A percentile compares a stretch with the other conserved stretches of the same genome.
These are phyloP conservation scores for Musa acuminata DNA, from an alignment of 176 grass and related monocot species.

Conservation along the genomic window DNA sequence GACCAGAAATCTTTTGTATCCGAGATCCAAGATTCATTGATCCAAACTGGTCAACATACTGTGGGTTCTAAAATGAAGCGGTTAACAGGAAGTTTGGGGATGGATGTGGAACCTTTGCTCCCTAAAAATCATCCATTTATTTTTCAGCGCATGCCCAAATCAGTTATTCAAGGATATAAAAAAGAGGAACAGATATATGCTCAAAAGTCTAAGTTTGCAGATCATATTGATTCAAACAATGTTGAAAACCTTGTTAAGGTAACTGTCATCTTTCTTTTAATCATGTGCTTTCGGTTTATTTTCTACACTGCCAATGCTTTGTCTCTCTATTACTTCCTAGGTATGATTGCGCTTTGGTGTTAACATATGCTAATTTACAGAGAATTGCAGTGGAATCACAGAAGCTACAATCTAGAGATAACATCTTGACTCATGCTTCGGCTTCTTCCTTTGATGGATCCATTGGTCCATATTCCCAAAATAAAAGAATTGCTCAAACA, in stretches of 20 bases:
- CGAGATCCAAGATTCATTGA: not conserved
- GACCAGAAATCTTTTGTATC: not conserved
- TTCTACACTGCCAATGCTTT: too few species aligned
- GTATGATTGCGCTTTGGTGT: too few species aligned
- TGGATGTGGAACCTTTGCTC: not conserved
- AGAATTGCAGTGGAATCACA: not conserved
- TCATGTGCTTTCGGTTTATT: not conserved
- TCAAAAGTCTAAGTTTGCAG: constrained; percentile 4
- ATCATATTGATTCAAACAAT: not conserved
- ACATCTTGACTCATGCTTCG: not conserved
- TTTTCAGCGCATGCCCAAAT: not conserved
- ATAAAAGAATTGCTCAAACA: constrained; percentile 8
- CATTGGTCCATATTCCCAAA: constrained; percentile 6
- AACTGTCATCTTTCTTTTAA: not conserved
- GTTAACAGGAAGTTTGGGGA: not conserved
- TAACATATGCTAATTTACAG: not conserved
- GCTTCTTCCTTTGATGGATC: constrained; percentile 14
- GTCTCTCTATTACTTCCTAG: too few species aligned
- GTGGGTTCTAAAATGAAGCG: constrained; percentile 4
- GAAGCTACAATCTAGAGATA: not conserved
- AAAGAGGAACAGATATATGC: not conserved
- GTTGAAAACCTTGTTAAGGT: too few species aligned
- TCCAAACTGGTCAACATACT: constrained; percentile 10
- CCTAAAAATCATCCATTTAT: not conserved
- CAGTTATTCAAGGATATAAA: not conserved